phyloP scores from a whole-genome alignment of 257 asterid species.

The Coffea canephora region DNA sequence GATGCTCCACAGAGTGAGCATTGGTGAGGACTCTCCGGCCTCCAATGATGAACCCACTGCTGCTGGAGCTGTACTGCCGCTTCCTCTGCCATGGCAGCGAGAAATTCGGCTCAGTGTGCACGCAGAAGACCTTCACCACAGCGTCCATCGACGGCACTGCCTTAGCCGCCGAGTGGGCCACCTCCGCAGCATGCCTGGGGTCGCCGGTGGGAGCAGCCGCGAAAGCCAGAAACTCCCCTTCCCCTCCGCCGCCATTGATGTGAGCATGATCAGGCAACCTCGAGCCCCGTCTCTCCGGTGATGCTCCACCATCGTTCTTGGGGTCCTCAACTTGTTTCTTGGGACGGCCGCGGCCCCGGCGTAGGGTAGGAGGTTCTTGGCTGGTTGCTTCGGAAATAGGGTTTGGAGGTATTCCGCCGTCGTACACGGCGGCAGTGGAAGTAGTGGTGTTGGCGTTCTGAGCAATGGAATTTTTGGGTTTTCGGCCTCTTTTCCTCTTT shows the following conservation, averaged over 20 bases:
- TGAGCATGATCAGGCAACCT: neutral
- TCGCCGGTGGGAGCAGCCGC: neutral
- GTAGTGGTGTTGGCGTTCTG: neutral
- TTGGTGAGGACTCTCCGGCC: slow-evolving; percentile 91
- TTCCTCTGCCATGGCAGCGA: slow-evolving; percentile 97
- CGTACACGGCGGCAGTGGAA: neutral
- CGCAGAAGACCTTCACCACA: slow-evolving; percentile 90
- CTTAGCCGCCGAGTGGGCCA: slow-evolving; percentile 39
- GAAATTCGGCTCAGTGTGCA: slow-evolving; percentile 88
- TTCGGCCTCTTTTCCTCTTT: neutral
- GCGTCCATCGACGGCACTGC: slow-evolving; percentile 80
- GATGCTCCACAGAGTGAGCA: slow-evolving; percentile 97
- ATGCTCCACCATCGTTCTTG: neutral
- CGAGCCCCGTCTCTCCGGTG: neutral
- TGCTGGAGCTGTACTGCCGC: slow-evolving; percentile 88
- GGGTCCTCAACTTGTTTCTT: neutral
- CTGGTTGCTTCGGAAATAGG: neutral
- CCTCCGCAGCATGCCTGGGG: neutral
- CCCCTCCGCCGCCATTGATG: neutral
- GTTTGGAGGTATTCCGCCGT: neutral
- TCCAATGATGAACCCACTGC: slow-evolving; percentile 80
- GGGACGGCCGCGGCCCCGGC: neutral
- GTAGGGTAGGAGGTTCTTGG: neutral
- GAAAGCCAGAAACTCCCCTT: neutral
- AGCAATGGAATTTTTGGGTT: neutral